Evolutionary conservation across 495 filamentous ascomycete species (phyloP).

Genomic region (Aspergillus saccharolyticus): DNA sequence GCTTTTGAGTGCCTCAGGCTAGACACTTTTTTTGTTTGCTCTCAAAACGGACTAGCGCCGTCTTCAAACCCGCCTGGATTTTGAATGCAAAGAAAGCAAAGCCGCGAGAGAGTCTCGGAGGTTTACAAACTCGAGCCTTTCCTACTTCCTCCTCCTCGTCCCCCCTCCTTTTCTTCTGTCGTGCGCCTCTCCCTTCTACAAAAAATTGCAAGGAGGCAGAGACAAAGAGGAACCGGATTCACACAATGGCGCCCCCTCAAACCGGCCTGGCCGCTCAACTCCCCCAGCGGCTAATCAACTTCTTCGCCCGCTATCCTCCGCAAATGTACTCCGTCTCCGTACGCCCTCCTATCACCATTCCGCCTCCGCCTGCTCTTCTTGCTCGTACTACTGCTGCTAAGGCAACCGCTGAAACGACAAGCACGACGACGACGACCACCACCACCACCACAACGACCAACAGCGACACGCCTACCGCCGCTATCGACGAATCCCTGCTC

Average conservation of each 20-base stretch:
- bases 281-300: slow-evolving; percentile 71
- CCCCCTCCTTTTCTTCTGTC: not conserved
- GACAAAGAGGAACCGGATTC: no score
- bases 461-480: slow-evolving; percentile 25
- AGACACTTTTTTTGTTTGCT: not conserved
- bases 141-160: not conserved
- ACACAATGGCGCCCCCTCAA: slow-evolving; percentile 27
- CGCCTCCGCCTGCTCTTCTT: not conserved
- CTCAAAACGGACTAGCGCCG: slow-evolving; percentile 21
- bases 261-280: slow-evolving; percentile 23
- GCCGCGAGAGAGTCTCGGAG: not conserved
- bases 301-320: slow-evolving; percentile 87
- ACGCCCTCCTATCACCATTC: slow-evolving; percentile 26
- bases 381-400: slow-evolving; percentile 9
- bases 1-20: not conserved
- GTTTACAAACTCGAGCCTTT: not conserved
- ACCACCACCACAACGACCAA: slow-evolving; percentile 12
- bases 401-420: slow-evolving; percentile 25
- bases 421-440: slow-evolving; percentile 9
- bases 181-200: no score
- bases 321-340: slow-evolving; percentile 40
- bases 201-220: no score
- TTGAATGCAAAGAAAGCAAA: not conserved
- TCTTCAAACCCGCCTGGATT: not conserved
- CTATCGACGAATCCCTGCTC: slow-evolving; percentile 16